Base-by-base conservation (phyloP, 2,329 filamentous ascomycete species). In the Simplicillium aogashimaense region DNA sequence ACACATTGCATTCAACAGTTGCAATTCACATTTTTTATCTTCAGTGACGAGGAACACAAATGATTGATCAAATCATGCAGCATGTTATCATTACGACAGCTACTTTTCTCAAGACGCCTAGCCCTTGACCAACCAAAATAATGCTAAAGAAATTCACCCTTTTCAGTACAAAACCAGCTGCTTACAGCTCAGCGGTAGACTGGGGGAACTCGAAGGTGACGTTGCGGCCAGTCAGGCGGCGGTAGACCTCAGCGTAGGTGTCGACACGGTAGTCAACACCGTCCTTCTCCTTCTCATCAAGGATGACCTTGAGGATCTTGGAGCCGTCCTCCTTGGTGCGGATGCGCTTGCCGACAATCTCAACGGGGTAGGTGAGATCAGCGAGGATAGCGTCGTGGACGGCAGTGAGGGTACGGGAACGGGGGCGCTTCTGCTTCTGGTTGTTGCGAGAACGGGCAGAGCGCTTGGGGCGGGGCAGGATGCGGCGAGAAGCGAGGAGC, bases 201-300 rank as follows among this genome's bases (percentile, higher is more conserved):
- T 94, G 85, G 60, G 92, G 92, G 82, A 98, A 98, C 82, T 98
- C 92, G 66, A 98, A 98, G 71, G 82, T 81, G 66, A 97, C 92
- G 66, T 81, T 81, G 73, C 94, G 92, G 71, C 92, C 92, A 50
- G 92, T 98, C 65, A 98, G 77, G 63, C 87, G 83, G 72, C 88
- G 87, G 86, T 98, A 98, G 66, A 98, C 92, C 82, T 98, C 92
- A 53, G 87, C 86, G 81, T 98, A 98, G 67, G 90, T 95, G 74
- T 98, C 92, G 59, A 98, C 86, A 69, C 92, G 82, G 85, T 97
- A 95, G 80, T 98, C 92, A 59, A 98, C 90, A 69, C 89, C 88
- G 63, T 89, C 90, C 61, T 89, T 86, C 86, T 98, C 92, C 87
- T 98, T 98, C 86, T 97, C 92, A 71, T 98, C 92, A 47, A 98